Conservation (phyloP, 2,329 filamentous ascomycete genomes). For the Phialemoniopsis sp. region DNA sequence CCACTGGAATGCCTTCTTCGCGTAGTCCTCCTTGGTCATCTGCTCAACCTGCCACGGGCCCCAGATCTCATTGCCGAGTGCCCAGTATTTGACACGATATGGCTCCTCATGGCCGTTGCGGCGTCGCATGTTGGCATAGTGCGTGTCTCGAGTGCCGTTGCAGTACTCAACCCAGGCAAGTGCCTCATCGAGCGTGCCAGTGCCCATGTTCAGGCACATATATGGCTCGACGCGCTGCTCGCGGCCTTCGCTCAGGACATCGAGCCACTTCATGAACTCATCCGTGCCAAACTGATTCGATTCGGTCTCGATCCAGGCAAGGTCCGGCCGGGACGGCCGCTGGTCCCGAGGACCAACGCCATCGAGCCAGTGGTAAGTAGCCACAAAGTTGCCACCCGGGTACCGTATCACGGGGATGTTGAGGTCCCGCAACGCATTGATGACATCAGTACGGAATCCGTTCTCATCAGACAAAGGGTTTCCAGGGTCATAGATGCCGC, state of each 20-base stretch:
- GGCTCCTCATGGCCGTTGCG: conserved; percentile 72
- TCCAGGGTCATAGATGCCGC: conserved; percentile 76
- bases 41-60: conserved; percentile 60
- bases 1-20: conserved; percentile 66
- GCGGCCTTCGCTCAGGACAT: conserved; percentile 58
- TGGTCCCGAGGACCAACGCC: conserved; percentile 71
- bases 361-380: conserved; percentile 83
- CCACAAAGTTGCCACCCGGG: conserved; percentile 79
- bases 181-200: conserved; percentile 54
- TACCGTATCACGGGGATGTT: conserved; percentile 75
- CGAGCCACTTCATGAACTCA: conserved; percentile 81
- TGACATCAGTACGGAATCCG: conserved; percentile 76
- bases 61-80: conserved; percentile 72
- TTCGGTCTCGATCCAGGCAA: conserved; percentile 76
- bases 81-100: conserved; percentile 83
- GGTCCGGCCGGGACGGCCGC: conserved; percentile 63
- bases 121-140: conserved; percentile 77
- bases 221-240: conserved; percentile 69
- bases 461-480: conserved; percentile 68
- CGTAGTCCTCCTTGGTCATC: conserved; percentile 66
- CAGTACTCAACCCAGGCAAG: conserved; percentile 85
- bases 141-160: conserved; percentile 71
- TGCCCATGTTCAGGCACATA: conserved; percentile 77
- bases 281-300: conserved; percentile 79
- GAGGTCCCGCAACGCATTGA: conserved; percentile 68